Evolutionary conservation across 768 basidiomycete genomes (phyloP).

Genomic region (Suillus americanus): DNA sequence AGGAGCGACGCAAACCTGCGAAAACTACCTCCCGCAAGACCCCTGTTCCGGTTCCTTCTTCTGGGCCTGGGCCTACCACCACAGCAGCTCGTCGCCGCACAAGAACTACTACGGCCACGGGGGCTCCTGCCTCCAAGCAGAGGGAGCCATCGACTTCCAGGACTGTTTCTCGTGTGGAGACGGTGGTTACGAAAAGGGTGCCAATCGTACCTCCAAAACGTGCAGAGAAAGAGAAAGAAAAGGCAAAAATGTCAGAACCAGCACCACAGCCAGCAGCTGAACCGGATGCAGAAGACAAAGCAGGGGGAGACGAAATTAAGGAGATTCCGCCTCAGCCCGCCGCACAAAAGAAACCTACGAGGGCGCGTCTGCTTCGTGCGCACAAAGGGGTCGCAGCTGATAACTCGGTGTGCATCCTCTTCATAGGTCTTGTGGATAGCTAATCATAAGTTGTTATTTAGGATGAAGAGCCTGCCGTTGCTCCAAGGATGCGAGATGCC

Average conservation of each 20-base stretch:
- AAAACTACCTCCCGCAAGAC: not conserved
- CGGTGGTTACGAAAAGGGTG: not conserved
- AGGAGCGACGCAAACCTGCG: slow-evolving; percentile 7
- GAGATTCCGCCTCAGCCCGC: not conserved
- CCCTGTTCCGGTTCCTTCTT: not conserved
- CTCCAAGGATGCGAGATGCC: not conserved
- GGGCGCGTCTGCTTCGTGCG: not conserved
- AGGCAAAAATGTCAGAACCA: not conserved
- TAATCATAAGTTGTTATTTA: not conserved
- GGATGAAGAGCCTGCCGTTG: slow-evolving; percentile 10
- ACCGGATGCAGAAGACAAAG: not conserved
- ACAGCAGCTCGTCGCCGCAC: slow-evolving; percentile 24
- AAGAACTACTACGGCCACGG: slow-evolving; percentile 13
- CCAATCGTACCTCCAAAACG: slow-evolving; percentile 7
- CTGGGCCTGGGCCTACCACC: not conserved
- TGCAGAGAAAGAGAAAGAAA: slow-evolving; percentile 7
- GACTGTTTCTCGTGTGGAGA: not conserved
- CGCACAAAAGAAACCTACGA: not conserved
- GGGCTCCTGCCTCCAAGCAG: not conserved
- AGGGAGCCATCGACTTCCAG: not conserved
- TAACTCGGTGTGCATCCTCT: not conserved
- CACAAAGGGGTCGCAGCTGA: not conserved
- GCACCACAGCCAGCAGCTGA: slow-evolving; percentile 1
- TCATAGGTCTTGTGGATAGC: not conserved
- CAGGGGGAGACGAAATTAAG: not conserved